These are phyloP conservation scores for Metschnikowia anglica DNA, from an alignment of 805 yeast species.

Conservation along the genomic window DNA sequence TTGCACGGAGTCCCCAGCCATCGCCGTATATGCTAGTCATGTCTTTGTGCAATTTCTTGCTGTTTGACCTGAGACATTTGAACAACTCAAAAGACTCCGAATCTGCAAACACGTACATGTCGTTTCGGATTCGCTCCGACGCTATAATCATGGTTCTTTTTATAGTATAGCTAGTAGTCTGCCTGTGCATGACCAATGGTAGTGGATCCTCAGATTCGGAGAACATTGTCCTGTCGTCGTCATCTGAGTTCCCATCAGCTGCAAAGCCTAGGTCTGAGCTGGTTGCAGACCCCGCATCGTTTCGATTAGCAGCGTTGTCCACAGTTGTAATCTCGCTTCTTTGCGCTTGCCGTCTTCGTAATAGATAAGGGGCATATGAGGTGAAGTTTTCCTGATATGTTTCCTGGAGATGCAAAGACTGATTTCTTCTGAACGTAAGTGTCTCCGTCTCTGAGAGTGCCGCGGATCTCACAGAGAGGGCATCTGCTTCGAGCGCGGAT, in stretches of 20 bases:
- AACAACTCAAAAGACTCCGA: conserved; percentile 29
- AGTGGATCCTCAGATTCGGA: neutral
- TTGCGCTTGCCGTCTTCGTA: conserved; percentile 28
- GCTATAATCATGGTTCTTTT: conserved; percentile 33
- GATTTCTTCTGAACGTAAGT: conserved; percentile 21
- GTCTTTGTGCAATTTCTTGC: conserved; percentile 23
- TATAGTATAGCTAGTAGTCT: conserved; percentile 22
- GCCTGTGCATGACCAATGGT: conserved; percentile 21
- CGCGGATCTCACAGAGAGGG: conserved; percentile 16
- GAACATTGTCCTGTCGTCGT: conserved; percentile 5
- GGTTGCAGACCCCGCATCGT: too few species aligned
- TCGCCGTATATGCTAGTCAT: neutral
- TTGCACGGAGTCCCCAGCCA: too few species aligned
- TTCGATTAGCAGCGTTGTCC: too few species aligned
- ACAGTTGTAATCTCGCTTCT: conserved; percentile 5
- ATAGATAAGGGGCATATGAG: conserved; percentile 35
- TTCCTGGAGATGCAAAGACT: conserved; percentile 32
- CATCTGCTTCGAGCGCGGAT: neutral
- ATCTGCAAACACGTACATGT: conserved; percentile 31
- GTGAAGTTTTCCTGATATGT: conserved; percentile 36
- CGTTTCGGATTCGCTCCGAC: conserved; percentile 30
- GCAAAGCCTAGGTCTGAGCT: too few species aligned
- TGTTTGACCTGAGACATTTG: conserved; percentile 23
- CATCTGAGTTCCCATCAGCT: neutral
- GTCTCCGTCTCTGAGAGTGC: conserved; percentile 41